A percentile compares a stretch with the other conserved stretches of the same genome.
Conservation (phyloP, 1,284 basidiomycete species). For the Ceratobasidium sp. region DNA sequence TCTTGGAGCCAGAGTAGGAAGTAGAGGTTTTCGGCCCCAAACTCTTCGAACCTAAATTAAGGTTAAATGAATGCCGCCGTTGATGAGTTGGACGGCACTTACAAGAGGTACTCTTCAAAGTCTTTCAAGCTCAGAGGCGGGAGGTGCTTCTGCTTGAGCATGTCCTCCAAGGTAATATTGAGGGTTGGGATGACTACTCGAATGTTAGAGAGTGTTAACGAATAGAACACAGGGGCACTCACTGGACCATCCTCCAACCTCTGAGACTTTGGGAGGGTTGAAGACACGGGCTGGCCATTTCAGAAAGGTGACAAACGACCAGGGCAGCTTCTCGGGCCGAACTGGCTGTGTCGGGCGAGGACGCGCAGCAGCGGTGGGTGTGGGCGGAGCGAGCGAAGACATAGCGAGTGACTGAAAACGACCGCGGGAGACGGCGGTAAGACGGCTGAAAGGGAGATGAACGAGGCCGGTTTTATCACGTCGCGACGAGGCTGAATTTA, state of each 20-base stretch:
- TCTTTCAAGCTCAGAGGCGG: constrained; percentile 32
- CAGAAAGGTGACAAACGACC: constrained; percentile 31
- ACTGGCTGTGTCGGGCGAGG: constrained; percentile 1
- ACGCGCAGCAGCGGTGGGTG: constrained; percentile 4
- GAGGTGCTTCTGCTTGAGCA: constrained; percentile 28
- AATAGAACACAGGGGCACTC: background rate
- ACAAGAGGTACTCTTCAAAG: constrained; percentile 39
- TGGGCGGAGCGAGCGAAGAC: constrained; percentile 23
- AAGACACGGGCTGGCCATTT: constrained; percentile 31
- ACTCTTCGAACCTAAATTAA: constrained; percentile 32
- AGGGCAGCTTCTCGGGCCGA: constrained; percentile 17
- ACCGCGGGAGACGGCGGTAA: constrained; percentile 2
- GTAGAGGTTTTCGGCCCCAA: constrained; percentile 38
- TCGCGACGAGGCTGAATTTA: background rate
- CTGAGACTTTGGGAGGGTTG: constrained; percentile 23
- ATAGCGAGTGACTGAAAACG: constrained; percentile 29
- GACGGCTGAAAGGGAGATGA: constrained; percentile 1
- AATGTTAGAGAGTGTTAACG: background rate
- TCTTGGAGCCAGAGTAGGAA: constrained; percentile 39
- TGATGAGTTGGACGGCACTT: background rate
- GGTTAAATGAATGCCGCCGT: background rate
- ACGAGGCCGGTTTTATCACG: background rate
- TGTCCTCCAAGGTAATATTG: constrained; percentile 22
- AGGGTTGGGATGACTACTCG: constrained; percentile 22
- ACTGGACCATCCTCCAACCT: constrained; percentile 30